phyloP scores from a whole-genome alignment of 2,329 filamentous ascomycete genomes.

The Diaporthe nobilis region DNA sequence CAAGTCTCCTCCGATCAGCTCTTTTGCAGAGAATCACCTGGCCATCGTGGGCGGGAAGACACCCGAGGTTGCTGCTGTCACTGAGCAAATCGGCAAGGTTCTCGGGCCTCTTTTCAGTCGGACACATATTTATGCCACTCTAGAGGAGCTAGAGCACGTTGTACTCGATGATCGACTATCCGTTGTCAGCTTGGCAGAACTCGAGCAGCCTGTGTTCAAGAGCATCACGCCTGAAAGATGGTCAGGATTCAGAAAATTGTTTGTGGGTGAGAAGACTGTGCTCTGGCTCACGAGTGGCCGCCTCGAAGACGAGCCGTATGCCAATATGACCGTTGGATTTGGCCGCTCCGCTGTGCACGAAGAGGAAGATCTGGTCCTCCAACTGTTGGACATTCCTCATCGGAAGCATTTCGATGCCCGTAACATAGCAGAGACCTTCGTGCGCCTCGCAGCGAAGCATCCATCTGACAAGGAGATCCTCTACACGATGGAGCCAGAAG shows the following conservation, averaged over 20 bases:
- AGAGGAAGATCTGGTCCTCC: background rate
- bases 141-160: background rate
- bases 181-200: background rate
- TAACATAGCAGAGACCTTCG: background rate
- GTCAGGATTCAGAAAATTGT: background rate
- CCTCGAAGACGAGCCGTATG: background rate
- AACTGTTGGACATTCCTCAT: background rate
- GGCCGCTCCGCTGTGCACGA: conserved; percentile 18
- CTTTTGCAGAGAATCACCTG: background rate
- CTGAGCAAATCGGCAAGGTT: background rate
- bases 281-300: conserved; percentile 25
- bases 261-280: background rate
- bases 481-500: conserved; percentile 12
- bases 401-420: background rate
- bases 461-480: background rate
- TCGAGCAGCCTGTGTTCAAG: conserved; percentile 35
- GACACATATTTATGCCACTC: background rate
- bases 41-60: conserved; percentile 13
- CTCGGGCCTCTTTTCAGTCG: background rate
- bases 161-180: background rate
- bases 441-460: background rate
- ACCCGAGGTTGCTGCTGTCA: background rate
- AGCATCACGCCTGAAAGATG: background rate
- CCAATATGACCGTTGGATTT: conserved; percentile 22
- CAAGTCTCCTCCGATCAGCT: background rate